These are phyloP conservation scores for Ilex asprella DNA, from an alignment of 257 asterid genomes.

Conservation along the genomic window DNA sequence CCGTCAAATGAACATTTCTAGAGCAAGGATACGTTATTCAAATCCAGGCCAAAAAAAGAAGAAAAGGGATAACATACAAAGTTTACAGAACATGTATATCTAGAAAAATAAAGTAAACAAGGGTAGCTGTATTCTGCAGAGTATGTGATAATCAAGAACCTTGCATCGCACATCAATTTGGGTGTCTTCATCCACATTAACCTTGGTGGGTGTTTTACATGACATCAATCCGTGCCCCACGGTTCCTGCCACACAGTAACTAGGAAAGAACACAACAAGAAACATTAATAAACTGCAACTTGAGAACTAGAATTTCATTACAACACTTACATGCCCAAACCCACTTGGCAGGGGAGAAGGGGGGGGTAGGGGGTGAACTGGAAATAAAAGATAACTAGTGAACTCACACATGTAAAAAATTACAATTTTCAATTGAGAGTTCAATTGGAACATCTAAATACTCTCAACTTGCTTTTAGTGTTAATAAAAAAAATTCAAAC, in stretches of 20 bases:
- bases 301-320: neutral
- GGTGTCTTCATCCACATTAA: conserved; percentile 51
- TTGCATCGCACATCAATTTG: conserved; percentile 82
- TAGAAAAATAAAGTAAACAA: neutral
- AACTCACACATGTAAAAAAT: neutral
- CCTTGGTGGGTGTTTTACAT: conserved; percentile 57
- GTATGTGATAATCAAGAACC: conserved; percentile 33
- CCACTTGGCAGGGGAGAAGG: too few species aligned
- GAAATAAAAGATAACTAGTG: neutral
- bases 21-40: neutral
- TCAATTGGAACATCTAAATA: neutral
- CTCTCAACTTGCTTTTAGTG: neutral
- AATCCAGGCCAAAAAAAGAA: conserved; percentile 5
- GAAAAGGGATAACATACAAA: conserved; percentile 1
- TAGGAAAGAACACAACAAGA: conserved; percentile 19
- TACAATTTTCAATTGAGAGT: neutral
- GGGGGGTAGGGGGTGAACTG: neutral
- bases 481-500: neutral
- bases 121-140: conserved; percentile 1
- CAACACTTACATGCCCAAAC: neutral
- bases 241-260: conserved; percentile 83
- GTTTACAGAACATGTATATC: neutral
- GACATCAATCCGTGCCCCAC: conserved; percentile 73
- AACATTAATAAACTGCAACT: conserved; percentile 11
- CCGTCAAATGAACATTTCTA: neutral